Base-by-base conservation (phyloP, 805 yeast species). In the Ogataea corticis region DNA sequence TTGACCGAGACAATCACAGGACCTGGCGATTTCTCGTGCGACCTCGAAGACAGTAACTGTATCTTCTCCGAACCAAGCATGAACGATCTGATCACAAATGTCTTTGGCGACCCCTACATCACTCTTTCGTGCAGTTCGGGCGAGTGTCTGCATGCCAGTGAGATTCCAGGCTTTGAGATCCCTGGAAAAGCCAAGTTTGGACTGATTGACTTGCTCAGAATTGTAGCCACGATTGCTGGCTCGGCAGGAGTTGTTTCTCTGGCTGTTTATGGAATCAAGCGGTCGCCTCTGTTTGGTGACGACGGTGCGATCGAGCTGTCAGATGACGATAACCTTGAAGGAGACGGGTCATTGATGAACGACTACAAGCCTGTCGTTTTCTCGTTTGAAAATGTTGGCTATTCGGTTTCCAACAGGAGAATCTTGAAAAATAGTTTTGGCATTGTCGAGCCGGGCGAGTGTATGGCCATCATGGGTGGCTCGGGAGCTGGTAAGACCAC, bases 401-500 rank as follows among this genome's bases (percentile, higher is more conserved):
- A 92, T 60, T 62, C 69, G 1, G 73, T 82, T 0, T 77, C 80
- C 10, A 70, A 70, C 0, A 75, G 70, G 18, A 67, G 66, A 14
- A 82, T 94, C 3, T 72, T 94, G 47, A 72, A 76, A 11, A 71
- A 76, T 23, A 75, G 88, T 0, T 81, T 79, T 54, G 99, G 99
- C 9, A 55, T 80, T 12, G 96, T 83, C 2, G 79, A 80, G 41
- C 96, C 97, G 2, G 85, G 97, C 31, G 90, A 90, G 62, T 85
- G 96, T 50, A 65, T 90, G 62, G 98, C 99, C 0, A 89, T 94
- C 33, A 88, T 94, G 96, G 99, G 99, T 35, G 97, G 97, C 1
- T 91, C 97, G 0, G 99, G 99, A 40, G 98, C 99, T 12, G 99
- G 99, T 42, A 94, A 94, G 62, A 92, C 99, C 0, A 92, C 99